Evolutionary conservation across 2,329 filamentous ascomycete genomes (phyloP).

Genomic region (Diaporthe sp.): DNA sequence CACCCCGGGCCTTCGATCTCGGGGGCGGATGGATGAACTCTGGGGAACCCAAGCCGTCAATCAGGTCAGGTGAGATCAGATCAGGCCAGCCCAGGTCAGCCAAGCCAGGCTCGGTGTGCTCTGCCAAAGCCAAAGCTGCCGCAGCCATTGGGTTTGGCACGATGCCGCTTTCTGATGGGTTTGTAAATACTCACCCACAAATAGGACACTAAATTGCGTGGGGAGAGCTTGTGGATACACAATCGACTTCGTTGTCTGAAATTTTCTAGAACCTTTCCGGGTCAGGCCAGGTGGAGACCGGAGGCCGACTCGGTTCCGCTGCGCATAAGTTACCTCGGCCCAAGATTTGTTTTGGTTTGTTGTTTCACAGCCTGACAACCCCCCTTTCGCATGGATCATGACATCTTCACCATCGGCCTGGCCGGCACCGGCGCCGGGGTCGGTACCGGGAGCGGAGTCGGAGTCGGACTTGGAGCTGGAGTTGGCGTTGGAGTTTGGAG

Average conservation of each 20-base stretch:
- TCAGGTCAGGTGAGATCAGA: conserved; percentile 11
- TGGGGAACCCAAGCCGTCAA: neutral
- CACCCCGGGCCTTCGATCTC: conserved; percentile 17
- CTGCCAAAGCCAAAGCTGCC: neutral
- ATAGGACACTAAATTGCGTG: neutral
- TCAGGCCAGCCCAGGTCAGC: neutral
- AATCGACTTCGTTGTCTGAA: neutral
- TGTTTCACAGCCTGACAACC: neutral
- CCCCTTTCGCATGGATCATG: conserved; percentile 7
- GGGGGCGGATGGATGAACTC: neutral
- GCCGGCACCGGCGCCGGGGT: conserved; percentile 6
- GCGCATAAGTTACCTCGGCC: neutral
- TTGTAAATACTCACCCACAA: neutral
- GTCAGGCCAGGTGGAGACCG: conserved; percentile 1
- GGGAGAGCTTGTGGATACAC: neutral
- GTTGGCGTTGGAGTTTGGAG: neutral
- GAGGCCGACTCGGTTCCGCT: neutral
- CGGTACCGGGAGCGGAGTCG: conserved; percentile 8
- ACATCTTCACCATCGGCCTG: neutral
- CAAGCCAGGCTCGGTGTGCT: neutral
- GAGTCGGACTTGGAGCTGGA: neutral
- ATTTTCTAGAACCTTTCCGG: conserved; percentile 23
- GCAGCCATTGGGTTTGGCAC: neutral
- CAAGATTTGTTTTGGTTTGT: neutral
- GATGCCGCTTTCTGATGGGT: neutral